These are phyloP conservation scores for Oryza rufipogon DNA, from an alignment of 176 grass and related monocot species.

Conservation along the genomic window DNA sequence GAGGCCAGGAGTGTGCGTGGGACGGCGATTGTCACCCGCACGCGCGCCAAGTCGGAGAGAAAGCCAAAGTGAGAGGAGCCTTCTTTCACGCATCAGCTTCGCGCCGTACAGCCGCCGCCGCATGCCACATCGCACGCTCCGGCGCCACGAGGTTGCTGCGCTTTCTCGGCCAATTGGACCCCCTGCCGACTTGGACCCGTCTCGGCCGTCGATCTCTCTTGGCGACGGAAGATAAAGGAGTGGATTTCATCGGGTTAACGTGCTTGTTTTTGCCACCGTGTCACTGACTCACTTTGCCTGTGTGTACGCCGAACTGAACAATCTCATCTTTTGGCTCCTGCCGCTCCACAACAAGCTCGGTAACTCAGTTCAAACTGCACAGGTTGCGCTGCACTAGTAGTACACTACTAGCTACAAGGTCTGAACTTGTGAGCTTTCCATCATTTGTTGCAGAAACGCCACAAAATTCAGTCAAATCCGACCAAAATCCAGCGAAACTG, in stretches of 20 bases:
- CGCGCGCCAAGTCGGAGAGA: constrained; percentile 3
- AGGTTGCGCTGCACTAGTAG: not conserved
- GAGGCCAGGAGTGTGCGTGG: no score
- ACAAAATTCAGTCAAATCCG: not conserved
- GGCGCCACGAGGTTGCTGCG: not conserved
- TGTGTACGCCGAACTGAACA: not conserved
- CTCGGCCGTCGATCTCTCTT: not conserved
- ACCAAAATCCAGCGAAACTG: not conserved
- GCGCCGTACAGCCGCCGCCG: not conserved
- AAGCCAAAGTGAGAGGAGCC: not conserved
- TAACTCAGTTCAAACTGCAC: not conserved
- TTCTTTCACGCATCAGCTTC: constrained; percentile 9
- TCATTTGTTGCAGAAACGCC: not conserved
- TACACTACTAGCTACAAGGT: not conserved
- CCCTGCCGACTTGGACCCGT: not conserved
- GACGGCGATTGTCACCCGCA: constrained; percentile 24
- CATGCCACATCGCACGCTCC: constrained; percentile 13
- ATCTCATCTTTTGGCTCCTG: not conserved
- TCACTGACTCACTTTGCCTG: no score
- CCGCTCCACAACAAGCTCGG: not conserved
- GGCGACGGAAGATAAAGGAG: not conserved
- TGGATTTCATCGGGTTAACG: not conserved
- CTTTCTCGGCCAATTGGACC: not conserved
- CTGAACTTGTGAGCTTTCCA: not conserved
- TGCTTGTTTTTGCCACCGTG: not conserved